Base-by-base conservation (phyloP, 192 early-diverging fungal species). In the Backusella mclennaniae region DNA sequence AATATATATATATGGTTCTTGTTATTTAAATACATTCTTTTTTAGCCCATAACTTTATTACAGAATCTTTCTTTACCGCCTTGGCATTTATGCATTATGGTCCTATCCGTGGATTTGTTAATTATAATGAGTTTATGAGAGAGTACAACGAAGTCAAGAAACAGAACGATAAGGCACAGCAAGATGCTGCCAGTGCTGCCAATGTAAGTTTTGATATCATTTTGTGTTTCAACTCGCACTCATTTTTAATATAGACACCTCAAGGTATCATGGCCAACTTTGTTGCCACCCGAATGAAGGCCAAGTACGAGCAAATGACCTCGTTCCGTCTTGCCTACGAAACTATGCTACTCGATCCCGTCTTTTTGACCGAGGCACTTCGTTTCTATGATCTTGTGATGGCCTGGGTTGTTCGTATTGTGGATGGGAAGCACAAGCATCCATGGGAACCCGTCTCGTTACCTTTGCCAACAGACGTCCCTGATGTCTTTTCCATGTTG, bases 331-430 rank as follows among this genome's bases (percentile, higher is more conserved):
- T 95, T 35, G 90, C 94, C 8, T 86, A 92, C 66, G 94, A 96
- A 17, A 87, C 95, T 6, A 91, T 90, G 76, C 67, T 97, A 15
- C 77, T 95, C 69, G 94, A 98, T 77, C 90, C 89, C 5, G 82
- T 83, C n/a, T 84, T 89, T 9, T 77, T 99, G 36, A 84, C 82
- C 8, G 85, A 88, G 52, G 85, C 86, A 0, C 78, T 95, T 75
- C 84, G 90, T 52, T 99, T 98, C 73, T 97, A 95, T 73, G 91
- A 95, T 68, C 81, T 98, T n/a, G 90, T 89, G 9, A 97, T 98
- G 92, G 89, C 92, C 36, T 97, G 95, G 89, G 73, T 97, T 66
- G 77, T 99, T 26, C 90, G 94, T 31, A 86, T 93, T 53, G 87
- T 92, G 0, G 93, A 95, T 75, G 85, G 83, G 15, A 81, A 80